Percentiles rank a stretch among this genome's conserved stretches.
Conservation (phyloP, 768 basidiomycete genomes). For the Leccinellum rugosiceps region DNA sequence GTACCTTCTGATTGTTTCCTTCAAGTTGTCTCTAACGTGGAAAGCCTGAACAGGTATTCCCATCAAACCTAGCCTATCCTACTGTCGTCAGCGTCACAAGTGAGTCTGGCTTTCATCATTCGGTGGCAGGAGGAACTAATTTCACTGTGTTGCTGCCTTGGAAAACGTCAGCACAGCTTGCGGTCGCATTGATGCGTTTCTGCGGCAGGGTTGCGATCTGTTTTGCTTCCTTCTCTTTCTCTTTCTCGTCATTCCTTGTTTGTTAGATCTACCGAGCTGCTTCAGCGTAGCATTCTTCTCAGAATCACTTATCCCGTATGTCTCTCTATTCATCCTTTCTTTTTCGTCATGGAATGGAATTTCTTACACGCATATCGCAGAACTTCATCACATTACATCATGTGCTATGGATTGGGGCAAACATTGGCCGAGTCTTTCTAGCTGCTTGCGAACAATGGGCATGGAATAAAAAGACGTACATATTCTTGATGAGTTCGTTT, state of each 20-base stretch:
- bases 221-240: neutral
- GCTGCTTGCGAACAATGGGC: too few species aligned
- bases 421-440: too few species aligned
- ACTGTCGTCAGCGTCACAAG: neutral
- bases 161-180: too few species aligned
- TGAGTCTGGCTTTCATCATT: neutral
- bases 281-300: neutral
- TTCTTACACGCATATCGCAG: neutral
- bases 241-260: neutral
- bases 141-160: neutral
- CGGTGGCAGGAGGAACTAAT: neutral
- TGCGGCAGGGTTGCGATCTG: neutral
- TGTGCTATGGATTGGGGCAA: too few species aligned
- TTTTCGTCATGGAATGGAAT: neutral
- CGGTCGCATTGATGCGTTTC: too few species aligned
- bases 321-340: neutral
- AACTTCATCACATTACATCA: too few species aligned
- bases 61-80: neutral
- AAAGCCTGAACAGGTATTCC: neutral
- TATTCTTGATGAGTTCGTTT: too few species aligned
- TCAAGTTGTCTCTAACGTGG: neutral
- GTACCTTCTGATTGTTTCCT: neutral
- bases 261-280: neutral
- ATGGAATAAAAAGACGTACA: too few species aligned
- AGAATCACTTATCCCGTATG: neutral